Conservation (phyloP, 345 rosid species). For the Mallotus nudiflorus region DNA sequence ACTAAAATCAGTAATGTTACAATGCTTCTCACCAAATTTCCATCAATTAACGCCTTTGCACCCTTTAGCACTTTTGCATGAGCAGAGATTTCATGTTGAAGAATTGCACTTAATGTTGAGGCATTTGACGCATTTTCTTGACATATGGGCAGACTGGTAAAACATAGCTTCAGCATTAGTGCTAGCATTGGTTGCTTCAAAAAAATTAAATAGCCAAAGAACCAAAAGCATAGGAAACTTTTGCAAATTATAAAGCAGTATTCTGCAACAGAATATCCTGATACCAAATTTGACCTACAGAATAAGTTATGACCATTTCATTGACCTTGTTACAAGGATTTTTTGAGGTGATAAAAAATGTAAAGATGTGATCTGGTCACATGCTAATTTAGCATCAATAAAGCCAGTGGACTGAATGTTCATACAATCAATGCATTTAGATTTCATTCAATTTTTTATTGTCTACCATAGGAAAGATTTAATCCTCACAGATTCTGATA, state of each 20-base stretch:
- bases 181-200: slow-evolving; percentile 4
- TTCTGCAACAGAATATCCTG: not conserved
- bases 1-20: not conserved
- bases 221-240: not conserved
- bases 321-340: not conserved
- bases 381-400: not conserved
- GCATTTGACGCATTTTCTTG: slow-evolving; percentile 37
- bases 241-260: not conserved
- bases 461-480: not conserved
- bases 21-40: slow-evolving; percentile 61
- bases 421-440: not conserved
- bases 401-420: not conserved
- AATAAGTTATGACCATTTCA: not conserved
- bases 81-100: slow-evolving; percentile 57
- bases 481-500: not conserved
- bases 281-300: slow-evolving; percentile 2
- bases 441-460: not conserved
- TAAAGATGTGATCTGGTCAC: not conserved
- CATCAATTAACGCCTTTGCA: slow-evolving; percentile 80
- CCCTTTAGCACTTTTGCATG: slow-evolving; percentile 61
- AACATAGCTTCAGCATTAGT: slow-evolving; percentile 12
- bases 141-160: slow-evolving; percentile 60
- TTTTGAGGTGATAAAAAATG: not conserved
- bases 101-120: slow-evolving; percentile 49
- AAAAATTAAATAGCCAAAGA: not conserved